phyloP scores from a whole-genome alignment of 2,329 filamentous ascomycete genomes.

The Paecilomyces niveus region DNA sequence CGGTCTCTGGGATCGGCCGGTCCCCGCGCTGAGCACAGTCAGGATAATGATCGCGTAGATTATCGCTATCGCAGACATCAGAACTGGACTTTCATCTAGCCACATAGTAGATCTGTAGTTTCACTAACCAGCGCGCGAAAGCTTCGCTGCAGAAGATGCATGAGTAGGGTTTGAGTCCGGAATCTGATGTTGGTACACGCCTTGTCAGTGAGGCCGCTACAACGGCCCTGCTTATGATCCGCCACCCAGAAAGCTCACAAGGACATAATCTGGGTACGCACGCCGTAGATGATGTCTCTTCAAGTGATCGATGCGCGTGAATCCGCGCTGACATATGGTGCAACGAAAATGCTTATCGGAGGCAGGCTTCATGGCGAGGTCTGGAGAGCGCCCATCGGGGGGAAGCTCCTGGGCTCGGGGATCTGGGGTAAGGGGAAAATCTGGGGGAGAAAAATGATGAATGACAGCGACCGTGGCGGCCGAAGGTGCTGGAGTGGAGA shows the following conservation, averaged over 20 bases:
- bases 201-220: neutral
- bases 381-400: conserved; percentile 3
- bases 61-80: conserved; percentile 29
- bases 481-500: neutral
- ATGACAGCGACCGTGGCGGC: neutral
- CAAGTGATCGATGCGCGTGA: conserved; percentile 43
- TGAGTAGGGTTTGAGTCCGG: conserved; percentile 41
- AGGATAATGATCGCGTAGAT: conserved; percentile 40
- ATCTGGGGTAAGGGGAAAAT: conserved; percentile 1
- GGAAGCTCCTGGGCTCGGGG: neutral
- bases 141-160: conserved; percentile 40
- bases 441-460: neutral
- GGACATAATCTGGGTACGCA: conserved; percentile 19
- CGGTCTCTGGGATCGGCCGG: conserved; percentile 37
- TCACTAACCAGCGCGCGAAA: conserved; percentile 38
- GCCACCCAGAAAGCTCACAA: conserved; percentile 3
- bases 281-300: conserved; percentile 42
- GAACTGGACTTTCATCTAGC: neutral
- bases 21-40: conserved; percentile 37
- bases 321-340: conserved; percentile 37
- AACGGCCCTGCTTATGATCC: neutral
- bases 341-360: conserved; percentile 37
- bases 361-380: conserved; percentile 25
- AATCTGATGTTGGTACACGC: conserved; percentile 24
- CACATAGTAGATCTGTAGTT: neutral